Conservation (phyloP, 2,329 filamentous ascomycete genomes). For the Delphinella strobiligena region DNA sequence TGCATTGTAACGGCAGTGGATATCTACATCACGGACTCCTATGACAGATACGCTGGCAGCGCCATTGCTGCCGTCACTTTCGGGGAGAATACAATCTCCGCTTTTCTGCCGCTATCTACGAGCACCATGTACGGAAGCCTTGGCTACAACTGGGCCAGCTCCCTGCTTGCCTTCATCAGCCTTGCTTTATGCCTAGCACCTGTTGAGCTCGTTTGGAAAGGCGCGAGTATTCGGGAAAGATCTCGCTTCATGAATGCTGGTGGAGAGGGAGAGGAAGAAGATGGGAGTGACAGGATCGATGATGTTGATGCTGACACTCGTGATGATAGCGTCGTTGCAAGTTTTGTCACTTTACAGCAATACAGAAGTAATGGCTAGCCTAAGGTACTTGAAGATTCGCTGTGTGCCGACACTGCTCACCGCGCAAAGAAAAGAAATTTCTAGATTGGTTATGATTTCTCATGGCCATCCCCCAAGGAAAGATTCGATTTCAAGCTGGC, state of each 20-base stretch:
- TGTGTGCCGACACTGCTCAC: no score
- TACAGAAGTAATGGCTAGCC: no score
- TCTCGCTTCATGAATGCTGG: conserved; percentile 20
- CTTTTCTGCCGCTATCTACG: conserved; percentile 35
- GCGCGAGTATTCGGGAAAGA: conserved; percentile 18
- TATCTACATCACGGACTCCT: conserved; percentile 39
- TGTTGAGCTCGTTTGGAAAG: conserved; percentile 28
- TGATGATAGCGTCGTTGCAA: neutral
- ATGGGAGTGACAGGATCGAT: neutral
- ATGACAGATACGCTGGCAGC: conserved; percentile 36
- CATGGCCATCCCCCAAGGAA: no score
- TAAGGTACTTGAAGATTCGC: no score
- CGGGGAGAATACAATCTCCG: conserved; percentile 37
- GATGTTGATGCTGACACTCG: neutral
- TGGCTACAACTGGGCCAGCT: conserved; percentile 39
- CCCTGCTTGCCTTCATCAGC: conserved; percentile 32
- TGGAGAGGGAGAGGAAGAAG: neutral
- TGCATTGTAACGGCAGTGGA: conserved; percentile 33
- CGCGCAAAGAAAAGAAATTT: no score
- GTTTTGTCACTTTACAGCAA: no score
- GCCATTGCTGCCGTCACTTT: conserved; percentile 37
- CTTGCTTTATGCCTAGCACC: conserved; percentile 32
- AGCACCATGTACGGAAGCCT: conserved; percentile 35
- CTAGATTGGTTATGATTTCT: no score
- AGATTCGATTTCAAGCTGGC: no score